Conservation (phyloP, 805 yeast genomes). For the Ogataea pignaliae region DNA sequence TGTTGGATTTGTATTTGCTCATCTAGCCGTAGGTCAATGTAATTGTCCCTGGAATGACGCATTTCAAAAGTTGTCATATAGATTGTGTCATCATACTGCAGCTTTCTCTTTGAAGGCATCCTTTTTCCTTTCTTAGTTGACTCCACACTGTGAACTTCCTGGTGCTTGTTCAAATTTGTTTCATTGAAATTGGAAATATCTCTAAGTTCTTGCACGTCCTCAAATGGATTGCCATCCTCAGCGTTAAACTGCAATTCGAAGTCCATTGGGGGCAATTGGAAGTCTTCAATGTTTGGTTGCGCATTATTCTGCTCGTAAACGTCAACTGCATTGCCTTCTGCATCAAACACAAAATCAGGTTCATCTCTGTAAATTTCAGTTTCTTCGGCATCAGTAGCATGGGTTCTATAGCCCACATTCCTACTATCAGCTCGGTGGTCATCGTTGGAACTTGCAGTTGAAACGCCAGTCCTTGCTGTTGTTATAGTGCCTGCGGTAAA, state of each 20-base stretch:
- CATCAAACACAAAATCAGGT: conserved; percentile 14
- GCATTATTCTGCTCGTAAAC: background rate
- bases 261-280: background rate
- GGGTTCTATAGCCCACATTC: background rate
- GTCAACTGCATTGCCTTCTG: conserved; percentile 11
- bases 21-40: background rate
- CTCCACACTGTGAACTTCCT: no score
- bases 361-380: conserved; percentile 5
- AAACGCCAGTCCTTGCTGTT: no score
- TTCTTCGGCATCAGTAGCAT: background rate
- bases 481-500: no score
- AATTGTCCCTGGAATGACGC: conserved; percentile 10
- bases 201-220: background rate
- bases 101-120: background rate
- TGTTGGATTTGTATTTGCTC: background rate
- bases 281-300: background rate
- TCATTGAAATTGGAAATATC: background rate
- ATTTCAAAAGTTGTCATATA: conserved; percentile 9
- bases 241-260: background rate
- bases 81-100: conserved; percentile 13
- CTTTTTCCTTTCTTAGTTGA: background rate
- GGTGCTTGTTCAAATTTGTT: background rate
- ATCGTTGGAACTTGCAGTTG: background rate
- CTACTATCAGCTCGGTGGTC: background rate
- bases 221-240: background rate